A percentile compares a stretch with the other conserved stretches of the same genome.
These are phyloP conservation scores for Phoenix roebelenii DNA, from an alignment of 176 grass and related monocot genomes.

Conservation along the genomic window DNA sequence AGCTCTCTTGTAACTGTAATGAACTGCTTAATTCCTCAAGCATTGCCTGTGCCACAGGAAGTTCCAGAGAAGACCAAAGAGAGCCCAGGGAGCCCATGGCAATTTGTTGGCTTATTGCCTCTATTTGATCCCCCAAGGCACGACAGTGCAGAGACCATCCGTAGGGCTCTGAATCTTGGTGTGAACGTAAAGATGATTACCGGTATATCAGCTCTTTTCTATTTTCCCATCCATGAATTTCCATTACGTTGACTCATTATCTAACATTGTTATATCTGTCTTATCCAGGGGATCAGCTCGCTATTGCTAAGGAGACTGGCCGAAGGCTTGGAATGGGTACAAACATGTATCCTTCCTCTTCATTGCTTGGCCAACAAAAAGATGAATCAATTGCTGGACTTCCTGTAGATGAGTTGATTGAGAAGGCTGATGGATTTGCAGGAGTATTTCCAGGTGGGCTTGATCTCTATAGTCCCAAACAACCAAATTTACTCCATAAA, in stretches of 20 bases:
- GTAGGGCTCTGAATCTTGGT: conserved; percentile 67
- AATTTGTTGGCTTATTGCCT: conserved; percentile 73
- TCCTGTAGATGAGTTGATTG: conserved; percentile 72
- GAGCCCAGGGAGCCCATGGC: conserved; percentile 49
- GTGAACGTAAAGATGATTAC: conserved; percentile 99
- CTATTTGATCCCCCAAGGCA: conserved; percentile 85
- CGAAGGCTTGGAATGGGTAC: conserved; percentile 92
- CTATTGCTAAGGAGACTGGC: conserved; percentile 95
- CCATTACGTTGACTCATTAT: too few relatives aligned
- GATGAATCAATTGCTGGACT: conserved; percentile 53
- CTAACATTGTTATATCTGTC: too few relatives aligned
- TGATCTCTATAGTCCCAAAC: not conserved
- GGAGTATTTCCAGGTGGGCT: conserved; percentile 72
- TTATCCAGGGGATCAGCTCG: conserved; percentile 70
- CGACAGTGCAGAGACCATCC: conserved; percentile 90
- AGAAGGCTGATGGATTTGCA: conserved; percentile 93
- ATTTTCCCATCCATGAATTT: not conserved
- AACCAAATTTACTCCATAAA: not conserved
- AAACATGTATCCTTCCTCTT: conserved; percentile 97
- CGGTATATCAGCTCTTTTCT: conserved; percentile 20
- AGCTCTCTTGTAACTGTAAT: not conserved
- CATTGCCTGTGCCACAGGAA: conserved; percentile 26
- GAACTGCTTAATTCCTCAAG: not conserved
- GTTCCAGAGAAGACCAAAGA: conserved; percentile 78
- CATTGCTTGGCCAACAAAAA: conserved; percentile 55